Conservation (phyloP, 441 rosid genomes). For the Macaranga tanarius region DNA sequence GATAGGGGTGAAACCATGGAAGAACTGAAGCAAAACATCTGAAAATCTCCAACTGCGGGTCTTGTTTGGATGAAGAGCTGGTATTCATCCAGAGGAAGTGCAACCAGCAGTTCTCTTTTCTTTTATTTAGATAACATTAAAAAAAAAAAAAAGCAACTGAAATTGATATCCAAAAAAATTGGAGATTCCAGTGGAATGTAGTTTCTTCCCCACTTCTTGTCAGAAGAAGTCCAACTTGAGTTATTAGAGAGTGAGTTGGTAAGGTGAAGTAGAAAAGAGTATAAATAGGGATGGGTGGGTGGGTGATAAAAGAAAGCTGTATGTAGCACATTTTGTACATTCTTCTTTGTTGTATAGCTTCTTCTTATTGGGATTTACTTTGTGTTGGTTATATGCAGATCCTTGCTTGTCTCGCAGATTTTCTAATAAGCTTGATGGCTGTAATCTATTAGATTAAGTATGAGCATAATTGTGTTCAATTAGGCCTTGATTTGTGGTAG, state of each 20-base stretch:
- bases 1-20: slow-evolving; percentile 22
- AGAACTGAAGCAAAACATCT: neutral
- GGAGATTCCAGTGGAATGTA: slow-evolving; percentile 4
- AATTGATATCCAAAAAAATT: slow-evolving; percentile 13
- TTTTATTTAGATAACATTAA: slow-evolving; percentile 6
- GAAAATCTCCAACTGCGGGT: neutral
- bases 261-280: slow-evolving; percentile 27
- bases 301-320: slow-evolving; percentile 24
- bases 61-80: slow-evolving; percentile 4
- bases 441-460: no score
- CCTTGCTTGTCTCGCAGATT: no score
- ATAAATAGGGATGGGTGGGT: neutral
- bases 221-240: slow-evolving; percentile 35
- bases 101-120: neutral
- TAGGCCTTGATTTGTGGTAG: no score
- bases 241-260: slow-evolving; percentile 33
- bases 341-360: slow-evolving; percentile 21
- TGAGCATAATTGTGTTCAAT: no score
- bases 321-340: slow-evolving; percentile 44
- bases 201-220: slow-evolving; percentile 31
- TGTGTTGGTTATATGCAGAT: no score
- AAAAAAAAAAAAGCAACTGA: slow-evolving; percentile 6
- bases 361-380: neutral
- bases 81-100: no score
- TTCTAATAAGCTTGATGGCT: no score